Evolutionary conservation across 768 basidiomycete species (phyloP), one percentile per base, ranked within the genome.

Genomic region (Exsudoporus frostii): DNA sequence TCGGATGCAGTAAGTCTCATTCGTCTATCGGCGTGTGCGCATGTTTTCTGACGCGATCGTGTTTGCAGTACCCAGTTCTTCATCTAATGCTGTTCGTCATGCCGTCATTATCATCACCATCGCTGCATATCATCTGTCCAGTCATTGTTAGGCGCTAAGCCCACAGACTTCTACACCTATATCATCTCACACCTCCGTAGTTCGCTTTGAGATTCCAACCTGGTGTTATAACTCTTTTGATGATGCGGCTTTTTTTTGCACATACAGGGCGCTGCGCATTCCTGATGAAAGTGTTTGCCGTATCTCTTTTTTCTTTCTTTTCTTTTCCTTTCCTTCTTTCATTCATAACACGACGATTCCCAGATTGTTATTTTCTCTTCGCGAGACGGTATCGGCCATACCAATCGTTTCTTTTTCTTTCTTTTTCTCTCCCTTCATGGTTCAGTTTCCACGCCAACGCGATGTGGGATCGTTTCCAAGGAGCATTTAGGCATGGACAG

Each of bases 21-120:
- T 53, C 46, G 37, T 48, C 1, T 1, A 14, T 5, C 6, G 15
- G 10, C 14, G 11, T 34, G 11, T 11, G 22, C 25, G 2, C 7
- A 1, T 5, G 1, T n/a, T n/a, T n/a, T 6, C 53, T 55, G 29
- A 66, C 30, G 45, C n/a, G 37, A 32, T 14, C 7, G 48, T 20
- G 27, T 49, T n/a, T 47, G 43, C 61, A 91, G 90, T 76, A 92
- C 90, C 53, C 90, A 92, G 71, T 92, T 90, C 77, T 91, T 90
- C 76, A 88, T 92, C 70, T 92, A 77, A 85, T 59, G 55, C 38
- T 59, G 51, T 65, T 60, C 53, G 54, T 58, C 50, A 47, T 55
- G 55, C 40, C 59, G 49, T 58, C 55, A 54, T 53, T 44, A 55
- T 57, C 57, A 62, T 44, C 54, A 55, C 46, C 55, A 50, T 65